A percentile compares a stretch with the other conserved stretches of the same genome.
Conservation (phyloP, 768 basidiomycete species). For the Daedaleopsis nitida region DNA sequence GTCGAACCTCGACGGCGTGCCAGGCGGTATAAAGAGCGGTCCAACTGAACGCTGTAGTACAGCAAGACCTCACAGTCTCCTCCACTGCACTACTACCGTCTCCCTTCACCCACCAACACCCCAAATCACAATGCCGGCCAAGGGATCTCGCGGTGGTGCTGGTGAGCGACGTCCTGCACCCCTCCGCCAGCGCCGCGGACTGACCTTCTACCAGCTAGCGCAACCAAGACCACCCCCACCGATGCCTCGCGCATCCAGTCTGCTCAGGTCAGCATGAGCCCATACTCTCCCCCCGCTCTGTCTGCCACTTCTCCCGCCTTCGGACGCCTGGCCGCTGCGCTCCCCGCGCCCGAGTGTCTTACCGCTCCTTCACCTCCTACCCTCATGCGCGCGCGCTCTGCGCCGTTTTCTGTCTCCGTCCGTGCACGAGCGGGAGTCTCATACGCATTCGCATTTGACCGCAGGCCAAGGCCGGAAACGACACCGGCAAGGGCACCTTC, state of each 20-base stretch:
- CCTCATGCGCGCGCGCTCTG: background rate
- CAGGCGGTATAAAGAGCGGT: background rate
- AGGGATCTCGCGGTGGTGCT: conserved; percentile 21
- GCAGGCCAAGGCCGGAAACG: conserved; percentile 31
- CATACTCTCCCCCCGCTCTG: background rate
- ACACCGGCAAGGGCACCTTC: conserved; percentile 30
- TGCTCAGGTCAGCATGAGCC: conserved; percentile 24
- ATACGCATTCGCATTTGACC: conserved; percentile 1
- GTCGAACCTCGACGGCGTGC: background rate
- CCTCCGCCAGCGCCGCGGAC: background rate
- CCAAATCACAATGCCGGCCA: conserved; percentile 25
- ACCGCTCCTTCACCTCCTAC: background rate
- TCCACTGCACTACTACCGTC: background rate
- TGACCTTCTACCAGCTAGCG: conserved; percentile 5
- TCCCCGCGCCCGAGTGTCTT: background rate
- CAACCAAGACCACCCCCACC: conserved; percentile 23
- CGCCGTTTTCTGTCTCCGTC: background rate
- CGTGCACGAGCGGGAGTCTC: background rate
- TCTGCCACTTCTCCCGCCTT: background rate
- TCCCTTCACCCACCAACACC: background rate
- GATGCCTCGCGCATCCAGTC: conserved; percentile 31
- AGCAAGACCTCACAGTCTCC: conserved; percentile 13
- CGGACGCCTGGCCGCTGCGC: background rate
- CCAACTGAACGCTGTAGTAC: background rate
- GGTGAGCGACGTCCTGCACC: background rate